Evolutionary conservation across 805 yeast species (phyloP).

Genomic region (Millerozyma miso): DNA sequence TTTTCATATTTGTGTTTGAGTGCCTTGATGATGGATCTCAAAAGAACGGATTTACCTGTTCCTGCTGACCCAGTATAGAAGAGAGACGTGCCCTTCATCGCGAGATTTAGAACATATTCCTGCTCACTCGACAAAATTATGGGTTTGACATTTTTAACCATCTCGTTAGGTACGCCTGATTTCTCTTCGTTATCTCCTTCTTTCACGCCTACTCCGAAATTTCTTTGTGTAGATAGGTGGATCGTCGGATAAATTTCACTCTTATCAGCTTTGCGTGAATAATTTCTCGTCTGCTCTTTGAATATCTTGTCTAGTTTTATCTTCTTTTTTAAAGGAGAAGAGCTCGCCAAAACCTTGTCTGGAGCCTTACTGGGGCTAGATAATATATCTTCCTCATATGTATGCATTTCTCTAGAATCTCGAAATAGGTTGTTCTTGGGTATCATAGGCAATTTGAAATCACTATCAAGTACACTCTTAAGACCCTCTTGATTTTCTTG

Average conservation of each 20-base stretch:
- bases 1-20: constrained; percentile 42
- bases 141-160: constrained; percentile 29
- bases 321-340: constrained; percentile 4
- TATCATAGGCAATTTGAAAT: background rate
- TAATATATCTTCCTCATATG: background rate
- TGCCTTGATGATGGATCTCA: constrained; percentile 57
- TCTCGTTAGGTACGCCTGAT: background rate
- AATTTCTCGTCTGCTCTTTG: constrained; percentile 3
- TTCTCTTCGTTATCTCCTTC: constrained; percentile 1
- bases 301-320: background rate
- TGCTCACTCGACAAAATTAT: constrained; percentile 52
- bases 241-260: constrained; percentile 17
- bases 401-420: background rate
- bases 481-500: background rate
- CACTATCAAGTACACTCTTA: background rate
- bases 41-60: constrained; percentile 92
- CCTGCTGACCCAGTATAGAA: constrained; percentile 99
- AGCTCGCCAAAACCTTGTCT: constrained; percentile 15
- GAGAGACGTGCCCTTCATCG: constrained; percentile 58
- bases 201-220: constrained; percentile 1
- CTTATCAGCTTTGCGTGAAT: constrained; percentile 8
- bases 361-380: constrained; percentile 12
- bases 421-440: background rate
- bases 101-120: constrained; percentile 59
- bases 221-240: constrained; percentile 26